Evolutionary conservation across 2,329 filamentous ascomycete species (phyloP), one percentile per base, ranked within the genome.

Genomic region (Capronia epimyces): DNA sequence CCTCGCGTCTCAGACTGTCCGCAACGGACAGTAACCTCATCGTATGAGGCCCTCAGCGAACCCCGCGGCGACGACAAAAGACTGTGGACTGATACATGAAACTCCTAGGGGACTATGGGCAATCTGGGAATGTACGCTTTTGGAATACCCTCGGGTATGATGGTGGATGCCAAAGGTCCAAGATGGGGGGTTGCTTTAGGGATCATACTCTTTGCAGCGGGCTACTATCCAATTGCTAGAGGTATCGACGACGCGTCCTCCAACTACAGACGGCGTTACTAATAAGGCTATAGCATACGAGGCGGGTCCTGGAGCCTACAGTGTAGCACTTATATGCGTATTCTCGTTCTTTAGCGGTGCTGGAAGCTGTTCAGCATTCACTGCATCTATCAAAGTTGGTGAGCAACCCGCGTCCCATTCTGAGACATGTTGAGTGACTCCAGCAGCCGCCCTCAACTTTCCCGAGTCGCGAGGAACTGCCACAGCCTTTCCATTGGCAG

Each of bases 1-100:
- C 90, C 43, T 84, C 94, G 64, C 83, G 81, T 61, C 76, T 98
- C 62, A 83, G 86, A 66, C 80, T 97, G 55, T 89, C 89, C 12
- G 86, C 93, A n/a, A 97, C 91, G 2, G 79, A 96, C 68, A 89
- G 82, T 69, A 97, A 98, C 69, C 70, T 97, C 59, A 90, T 98
- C 65, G 90, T 84, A 74, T 66, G 79, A 64, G 34, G 25, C 53
- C 39, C 43, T 32, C 21, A 45, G 46, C 7, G 43, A 18, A 7
- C 37, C 31, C 20, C 12, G 32, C 46, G 40, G 43, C 41, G 52
- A 9, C 12, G 20, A 46, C 29, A 45, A 21, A 2, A 18, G n/a
- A 15, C 20, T 21, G 37, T 32, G 7, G 7, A 32, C 47, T 54
- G 32, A 47, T 50, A 56, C 55, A 27, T 55, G 73, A 63, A 66